Conservation (phyloP, 164 flowering plant species). For the Macadamia integrifolia region DNA sequence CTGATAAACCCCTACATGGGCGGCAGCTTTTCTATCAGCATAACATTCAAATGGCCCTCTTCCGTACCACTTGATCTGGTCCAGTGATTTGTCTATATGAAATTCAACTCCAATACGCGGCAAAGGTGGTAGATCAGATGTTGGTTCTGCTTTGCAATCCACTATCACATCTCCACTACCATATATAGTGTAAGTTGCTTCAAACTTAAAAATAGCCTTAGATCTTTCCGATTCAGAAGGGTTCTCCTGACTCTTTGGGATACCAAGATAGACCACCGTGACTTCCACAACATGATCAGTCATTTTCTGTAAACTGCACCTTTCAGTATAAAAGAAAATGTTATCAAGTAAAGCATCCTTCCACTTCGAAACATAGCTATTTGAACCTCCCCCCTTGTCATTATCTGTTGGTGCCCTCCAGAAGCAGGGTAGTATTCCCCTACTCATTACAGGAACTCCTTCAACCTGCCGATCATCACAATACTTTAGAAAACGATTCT, state of each 20-base stretch:
- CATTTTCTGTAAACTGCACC: conserved; percentile 45
- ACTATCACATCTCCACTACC: conserved; percentile 81
- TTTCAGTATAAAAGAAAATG: conserved; percentile 42
- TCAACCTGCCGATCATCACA: conserved; percentile 43
- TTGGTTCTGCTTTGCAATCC: conserved; percentile 59
- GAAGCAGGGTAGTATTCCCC: conserved; percentile 80
- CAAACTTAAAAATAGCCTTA: conserved; percentile 34
- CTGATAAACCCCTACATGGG: conserved; percentile 75
- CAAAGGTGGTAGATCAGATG: conserved; percentile 76
- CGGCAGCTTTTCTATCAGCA: conserved; percentile 90
- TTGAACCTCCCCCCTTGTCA: conserved; percentile 77
- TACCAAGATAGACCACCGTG: conserved; percentile 37
- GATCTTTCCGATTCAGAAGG: conserved; percentile 18
- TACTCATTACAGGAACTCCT: conserved; percentile 56
- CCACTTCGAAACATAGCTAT: conserved; percentile 76
- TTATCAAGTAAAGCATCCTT: conserved; percentile 57
- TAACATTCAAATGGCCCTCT: conserved; percentile 98
- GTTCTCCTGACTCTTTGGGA: conserved; percentile 23
- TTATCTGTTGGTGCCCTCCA: conserved; percentile 99
- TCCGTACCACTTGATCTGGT: conserved; percentile 73
- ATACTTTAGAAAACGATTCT: not conserved
- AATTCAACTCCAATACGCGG: conserved; percentile 91
- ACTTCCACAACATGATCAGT: conserved; percentile 46
- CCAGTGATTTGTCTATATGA: conserved; percentile 63
- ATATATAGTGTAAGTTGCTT: conserved; percentile 52